phyloP scores from a whole-genome alignment of 495 filamentous ascomycete species.

The Neurospora sp. region DNA sequence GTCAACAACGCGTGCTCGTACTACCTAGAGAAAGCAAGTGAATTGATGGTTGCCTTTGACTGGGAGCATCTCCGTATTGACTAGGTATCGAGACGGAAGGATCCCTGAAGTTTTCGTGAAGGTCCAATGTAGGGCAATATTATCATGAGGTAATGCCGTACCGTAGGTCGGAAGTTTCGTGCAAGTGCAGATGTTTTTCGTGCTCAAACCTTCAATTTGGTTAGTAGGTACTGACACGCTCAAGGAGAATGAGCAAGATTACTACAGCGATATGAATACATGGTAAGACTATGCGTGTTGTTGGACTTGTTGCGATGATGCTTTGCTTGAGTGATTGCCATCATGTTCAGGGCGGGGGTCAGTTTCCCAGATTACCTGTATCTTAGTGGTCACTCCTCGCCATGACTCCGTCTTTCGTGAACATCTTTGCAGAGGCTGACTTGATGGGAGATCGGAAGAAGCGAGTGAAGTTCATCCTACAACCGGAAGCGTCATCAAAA shows the following conservation, averaged over 20 bases:
- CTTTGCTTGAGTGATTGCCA: neutral
- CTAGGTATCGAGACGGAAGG: neutral
- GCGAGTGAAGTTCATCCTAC: neutral
- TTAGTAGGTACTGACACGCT: neutral
- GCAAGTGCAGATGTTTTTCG: neutral
- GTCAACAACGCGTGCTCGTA: no score
- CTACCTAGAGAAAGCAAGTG: no score
- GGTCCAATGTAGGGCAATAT: neutral
- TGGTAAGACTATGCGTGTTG: neutral
- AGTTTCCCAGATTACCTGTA: neutral
- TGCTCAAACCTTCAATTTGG: neutral
- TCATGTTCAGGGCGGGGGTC: neutral
- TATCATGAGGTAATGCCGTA: neutral
- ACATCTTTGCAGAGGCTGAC: neutral
- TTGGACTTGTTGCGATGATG: neutral
- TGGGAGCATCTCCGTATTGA: no score
- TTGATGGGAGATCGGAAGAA: neutral
- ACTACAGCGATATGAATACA: neutral
- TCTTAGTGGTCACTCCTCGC: neutral
- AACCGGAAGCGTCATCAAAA: neutral
- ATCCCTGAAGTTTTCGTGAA: neutral
- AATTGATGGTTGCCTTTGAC: no score
- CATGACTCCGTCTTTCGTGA: neutral
- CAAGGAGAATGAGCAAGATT: neutral
- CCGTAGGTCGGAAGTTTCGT: neutral